Percentiles rank a stretch among this genome's conserved stretches.
These are phyloP conservation scores for Lyophyllum decastes DNA, from an alignment of 768 basidiomycete genomes.

Conservation along the genomic window DNA sequence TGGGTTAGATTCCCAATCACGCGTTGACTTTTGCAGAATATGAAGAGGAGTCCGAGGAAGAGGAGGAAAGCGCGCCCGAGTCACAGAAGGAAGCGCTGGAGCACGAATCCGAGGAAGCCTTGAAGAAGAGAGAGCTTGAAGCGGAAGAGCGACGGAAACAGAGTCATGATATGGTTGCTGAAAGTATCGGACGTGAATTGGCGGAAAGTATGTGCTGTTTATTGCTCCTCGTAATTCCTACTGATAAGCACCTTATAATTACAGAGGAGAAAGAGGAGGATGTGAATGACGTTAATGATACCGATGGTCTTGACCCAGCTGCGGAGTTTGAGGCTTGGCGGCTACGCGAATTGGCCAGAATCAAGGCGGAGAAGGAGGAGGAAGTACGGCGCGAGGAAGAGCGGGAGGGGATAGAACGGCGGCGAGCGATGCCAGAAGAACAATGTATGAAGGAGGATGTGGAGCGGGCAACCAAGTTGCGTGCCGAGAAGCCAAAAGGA, in stretches of 20 bases:
- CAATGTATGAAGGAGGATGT: slow-evolving; percentile 91
- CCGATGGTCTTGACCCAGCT: slow-evolving; percentile 87
- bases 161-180: slow-evolving; percentile 90
- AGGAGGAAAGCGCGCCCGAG: slow-evolving; percentile 62
- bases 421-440: slow-evolving; percentile 91
- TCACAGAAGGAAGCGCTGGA: slow-evolving; percentile 66
- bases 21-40: slow-evolving; percentile 32
- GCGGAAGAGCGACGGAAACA: slow-evolving; percentile 84
- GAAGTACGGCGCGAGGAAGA: slow-evolving; percentile 81
- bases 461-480: slow-evolving; percentile 76
- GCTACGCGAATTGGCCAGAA: slow-evolving; percentile 87
- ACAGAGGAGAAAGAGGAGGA: slow-evolving; percentile 87
- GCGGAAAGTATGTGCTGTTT: slow-evolving; percentile 74
- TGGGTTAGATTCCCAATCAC: slow-evolving; percentile 7
- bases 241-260: background rate
- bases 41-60: slow-evolving; percentile 52
- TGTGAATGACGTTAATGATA: slow-evolving; percentile 90
- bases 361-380: slow-evolving; percentile 93
- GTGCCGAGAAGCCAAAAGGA: slow-evolving; percentile 90
- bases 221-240: background rate
- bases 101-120: slow-evolving; percentile 75
- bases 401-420: slow-evolving; percentile 86
- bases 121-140: slow-evolving; percentile 69
- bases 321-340: slow-evolving; percentile 97
- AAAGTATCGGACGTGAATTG: slow-evolving; percentile 89